Evolutionary conservation across 1,139 yeast genomes (phyloP).

Genomic region (Arxiozyma bovina): DNA sequence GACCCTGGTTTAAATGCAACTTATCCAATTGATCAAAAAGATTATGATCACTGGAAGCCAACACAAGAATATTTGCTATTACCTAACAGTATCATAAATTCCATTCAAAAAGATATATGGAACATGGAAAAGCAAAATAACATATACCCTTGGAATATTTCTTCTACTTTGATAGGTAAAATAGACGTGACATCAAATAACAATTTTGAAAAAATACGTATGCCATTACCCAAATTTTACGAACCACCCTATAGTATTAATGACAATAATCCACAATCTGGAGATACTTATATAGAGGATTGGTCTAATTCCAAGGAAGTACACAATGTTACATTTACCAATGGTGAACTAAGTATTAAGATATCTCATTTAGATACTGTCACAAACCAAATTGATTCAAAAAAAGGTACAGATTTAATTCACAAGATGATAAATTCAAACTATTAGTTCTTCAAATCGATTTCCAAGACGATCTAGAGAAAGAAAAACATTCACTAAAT

Average conservation of each 20-base stretch:
- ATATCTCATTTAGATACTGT: conserved; percentile 24
- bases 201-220: conserved; percentile 15
- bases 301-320: conserved; percentile 14
- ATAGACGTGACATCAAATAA: conserved; percentile 17
- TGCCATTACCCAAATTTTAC: conserved; percentile 28
- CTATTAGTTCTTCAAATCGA: conserved; percentile 26
- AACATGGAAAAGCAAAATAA: conserved; percentile 5
- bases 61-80: conserved; percentile 47
- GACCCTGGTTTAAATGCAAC: conserved; percentile 39
- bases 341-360: conserved; percentile 24
- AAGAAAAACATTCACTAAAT: conserved; percentile 41
- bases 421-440: conserved; percentile 28
- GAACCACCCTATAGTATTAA: conserved; percentile 25
- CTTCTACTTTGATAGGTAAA: conserved; percentile 24
- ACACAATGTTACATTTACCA: conserved; percentile 26
- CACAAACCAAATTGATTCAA: conserved; percentile 9
- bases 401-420: conserved; percentile 23
- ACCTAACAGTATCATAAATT: conserved; percentile 48
- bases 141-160: conserved; percentile 26
- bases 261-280: conserved; percentile 20
- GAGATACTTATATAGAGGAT: conserved; percentile 22
- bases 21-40: conserved; percentile 49
- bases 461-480: conserved; percentile 33
- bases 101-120: conserved; percentile 23
- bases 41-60: conserved; percentile 44